A percentile compares a stretch with the other conserved stretches of the same genome.
Evolutionary conservation across 192 early-diverging fungal species (phyloP).

Genomic region (Neocallimastix lanati): DNA sequence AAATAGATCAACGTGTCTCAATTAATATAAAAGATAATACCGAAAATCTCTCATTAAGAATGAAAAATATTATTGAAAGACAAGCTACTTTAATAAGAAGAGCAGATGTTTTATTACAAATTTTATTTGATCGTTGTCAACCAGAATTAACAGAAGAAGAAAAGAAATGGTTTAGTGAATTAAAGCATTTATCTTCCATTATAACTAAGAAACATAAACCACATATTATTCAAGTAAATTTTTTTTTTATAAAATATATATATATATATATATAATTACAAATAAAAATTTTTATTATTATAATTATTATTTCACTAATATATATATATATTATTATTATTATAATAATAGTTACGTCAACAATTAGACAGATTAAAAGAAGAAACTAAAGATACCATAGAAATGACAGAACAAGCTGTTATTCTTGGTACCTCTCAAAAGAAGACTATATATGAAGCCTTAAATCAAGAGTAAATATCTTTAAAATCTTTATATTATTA

Average conservation of each 20-base stretch:
- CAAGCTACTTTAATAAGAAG: conserved; percentile 15
- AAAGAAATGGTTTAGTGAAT: conserved; percentile 20
- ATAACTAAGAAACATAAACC: not conserved
- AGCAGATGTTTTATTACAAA: conserved; percentile 37
- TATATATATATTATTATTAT: not conserved
- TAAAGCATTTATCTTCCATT: conserved; percentile 3
- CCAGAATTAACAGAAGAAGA: conserved; percentile 41
- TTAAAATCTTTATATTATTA: no score
- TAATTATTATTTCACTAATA: no score
- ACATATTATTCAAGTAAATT: not conserved
- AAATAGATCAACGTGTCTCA: not conserved
- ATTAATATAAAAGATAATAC: not conserved
- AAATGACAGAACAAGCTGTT: not conserved
- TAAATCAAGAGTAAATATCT: not conserved
- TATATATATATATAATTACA: no score
- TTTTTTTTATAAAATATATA: no score
- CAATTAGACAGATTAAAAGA: not conserved
- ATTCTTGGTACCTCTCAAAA: not conserved
- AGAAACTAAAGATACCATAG: not conserved
- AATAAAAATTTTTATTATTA: no score
- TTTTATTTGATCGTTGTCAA: conserved; percentile 36
- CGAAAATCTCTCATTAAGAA: not conserved
- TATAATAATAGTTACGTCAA: not conserved
- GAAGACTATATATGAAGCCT: not conserved
- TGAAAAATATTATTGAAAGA: not conserved